These are phyloP conservation scores for Brettanomyces naardenensis DNA, from an alignment of 805 yeast species.

Conservation along the genomic window DNA sequence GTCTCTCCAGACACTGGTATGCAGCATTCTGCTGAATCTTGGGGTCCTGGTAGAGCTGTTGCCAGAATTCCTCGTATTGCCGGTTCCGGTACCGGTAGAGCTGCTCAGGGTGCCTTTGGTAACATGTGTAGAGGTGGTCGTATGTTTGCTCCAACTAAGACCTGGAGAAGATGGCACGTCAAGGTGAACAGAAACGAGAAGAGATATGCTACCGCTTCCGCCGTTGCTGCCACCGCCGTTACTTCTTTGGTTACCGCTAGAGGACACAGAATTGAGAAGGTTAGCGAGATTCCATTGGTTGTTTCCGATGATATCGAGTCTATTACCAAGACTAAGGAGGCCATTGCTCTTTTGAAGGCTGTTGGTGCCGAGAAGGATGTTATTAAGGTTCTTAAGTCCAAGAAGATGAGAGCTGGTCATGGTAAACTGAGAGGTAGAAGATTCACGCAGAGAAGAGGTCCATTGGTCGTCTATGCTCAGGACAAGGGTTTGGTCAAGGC, in stretches of 20 bases:
- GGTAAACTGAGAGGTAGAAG: constrained; percentile 99
- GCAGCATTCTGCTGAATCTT: constrained; percentile 99
- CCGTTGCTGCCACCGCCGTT: constrained; percentile 98
- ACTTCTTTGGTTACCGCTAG: constrained; percentile 98
- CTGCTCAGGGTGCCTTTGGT: constrained; percentile 99
- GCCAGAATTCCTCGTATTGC: constrained; percentile 99
- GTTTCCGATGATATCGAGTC: constrained; percentile 90
- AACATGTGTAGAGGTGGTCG: constrained; percentile 99
- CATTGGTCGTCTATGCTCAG: constrained; percentile 95
- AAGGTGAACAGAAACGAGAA: constrained; percentile 99
- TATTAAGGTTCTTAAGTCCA: constrained; percentile 95
- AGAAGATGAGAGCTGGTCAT: constrained; percentile 99
- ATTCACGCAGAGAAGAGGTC: constrained; percentile 99
- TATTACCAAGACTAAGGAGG: constrained; percentile 95
- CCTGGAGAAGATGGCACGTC: constrained; percentile 99
- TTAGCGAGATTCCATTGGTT: constrained; percentile 97
- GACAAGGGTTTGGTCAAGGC: constrained; percentile 98
- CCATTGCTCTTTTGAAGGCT: constrained; percentile 95
- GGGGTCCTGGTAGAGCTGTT: constrained; percentile 99
- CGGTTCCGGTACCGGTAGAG: constrained; percentile 99
- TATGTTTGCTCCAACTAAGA: constrained; percentile 99
- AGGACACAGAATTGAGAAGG: constrained; percentile 99
- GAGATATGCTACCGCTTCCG: constrained; percentile 99
- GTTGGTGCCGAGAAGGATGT: constrained; percentile 98
- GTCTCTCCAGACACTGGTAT: constrained; percentile 99